Percentiles rank a stretch among this genome's conserved stretches.
Conservation (phyloP, 768 basidiomycete genomes). For the Fistulinella prunicolor region DNA sequence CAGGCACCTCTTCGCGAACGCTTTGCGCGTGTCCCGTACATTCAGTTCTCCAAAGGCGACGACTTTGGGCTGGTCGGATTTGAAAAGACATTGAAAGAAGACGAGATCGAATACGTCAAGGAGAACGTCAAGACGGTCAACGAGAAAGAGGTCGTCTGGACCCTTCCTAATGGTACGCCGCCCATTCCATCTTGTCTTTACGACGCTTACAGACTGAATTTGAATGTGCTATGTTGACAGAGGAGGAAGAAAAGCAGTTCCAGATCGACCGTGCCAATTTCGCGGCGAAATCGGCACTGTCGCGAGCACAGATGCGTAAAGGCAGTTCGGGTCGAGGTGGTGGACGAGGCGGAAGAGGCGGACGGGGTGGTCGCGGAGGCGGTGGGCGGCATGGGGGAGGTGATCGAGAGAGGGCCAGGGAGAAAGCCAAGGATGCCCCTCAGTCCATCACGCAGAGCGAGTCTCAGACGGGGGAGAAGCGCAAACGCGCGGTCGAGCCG, state of each 20-base stretch:
- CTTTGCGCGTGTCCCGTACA: conserved; percentile 46
- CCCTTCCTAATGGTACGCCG: conserved; percentile 52
- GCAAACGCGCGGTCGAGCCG: conserved; percentile 74
- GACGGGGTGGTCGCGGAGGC: conserved; percentile 30
- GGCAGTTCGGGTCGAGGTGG: conserved; percentile 42
- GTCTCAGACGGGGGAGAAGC: conserved; percentile 63
- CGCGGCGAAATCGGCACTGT: conserved; percentile 51
- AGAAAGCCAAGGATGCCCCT: conserved; percentile 13
- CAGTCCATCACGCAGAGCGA: conserved; percentile 31
- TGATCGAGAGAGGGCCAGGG: conserved; percentile 17
- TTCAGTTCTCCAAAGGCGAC: conserved; percentile 46
- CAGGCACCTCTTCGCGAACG: conserved; percentile 47
- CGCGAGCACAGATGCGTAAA: conserved; percentile 39
- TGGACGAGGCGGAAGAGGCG: conserved; percentile 43
- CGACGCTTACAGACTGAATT: neutral
- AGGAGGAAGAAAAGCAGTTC: conserved; percentile 70
- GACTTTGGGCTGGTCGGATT: conserved; percentile 49
- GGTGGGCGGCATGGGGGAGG: conserved; percentile 24
- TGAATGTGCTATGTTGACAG: conserved; percentile 34
- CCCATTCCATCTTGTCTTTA: neutral
- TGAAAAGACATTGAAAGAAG: conserved; percentile 66
- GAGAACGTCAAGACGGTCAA: conserved; percentile 63
- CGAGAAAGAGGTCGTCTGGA: conserved; percentile 64
- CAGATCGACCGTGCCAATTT: conserved; percentile 71
- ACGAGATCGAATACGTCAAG: conserved; percentile 68